Base-by-base conservation (phyloP, 495 filamentous ascomycete species). In the Penicillium soppii region DNA sequence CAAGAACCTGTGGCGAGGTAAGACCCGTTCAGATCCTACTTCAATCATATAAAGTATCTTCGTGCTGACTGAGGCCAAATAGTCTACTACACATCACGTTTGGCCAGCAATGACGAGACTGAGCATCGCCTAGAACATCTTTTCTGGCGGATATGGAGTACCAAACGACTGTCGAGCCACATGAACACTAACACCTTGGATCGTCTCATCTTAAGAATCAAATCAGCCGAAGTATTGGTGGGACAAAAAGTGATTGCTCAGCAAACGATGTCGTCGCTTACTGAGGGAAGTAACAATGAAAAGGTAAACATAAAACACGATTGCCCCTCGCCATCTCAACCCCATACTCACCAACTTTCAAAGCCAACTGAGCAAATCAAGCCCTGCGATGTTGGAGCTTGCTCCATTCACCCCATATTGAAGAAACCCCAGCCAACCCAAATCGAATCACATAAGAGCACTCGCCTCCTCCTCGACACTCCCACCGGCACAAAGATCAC, bases 81-180 rank as follows among this genome's bases (percentile, higher is more conserved):
- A 81, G 78, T 71, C 3, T 81, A 76, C 50, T 62, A 58, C 40
- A 64, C 66, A 7, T 73, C 56, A 53, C 66, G 20, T 47, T 64
- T 29, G 61, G 68, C 30, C 57, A 78, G 42, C 52, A 66, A 53
- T 17, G 64, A 68, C 36, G 66, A 74, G 20, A 61, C 64, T 4
- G 77, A 76, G 13, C 50, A 54, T 45, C 60, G 79, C 53, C 59
- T 82, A 13, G 76, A 79, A 48, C 77, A 79, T 51, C 66, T 81
- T 40, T 81, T 81, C 53, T 81, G 78, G 79, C 65, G 78, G 33
- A 74, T 81, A 29, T 78, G 72, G 74, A 58, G 72, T 42, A 75
- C 59, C 16, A 44, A 65, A 7, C 47, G 37, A 7, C 52, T 79
- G 7, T 57, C 46, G 9, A 33, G 45, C 8, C 58, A 55, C 0